These are phyloP conservation scores for Suillus subaureus DNA, from an alignment of 768 basidiomycete species.

Conservation along the genomic window DNA sequence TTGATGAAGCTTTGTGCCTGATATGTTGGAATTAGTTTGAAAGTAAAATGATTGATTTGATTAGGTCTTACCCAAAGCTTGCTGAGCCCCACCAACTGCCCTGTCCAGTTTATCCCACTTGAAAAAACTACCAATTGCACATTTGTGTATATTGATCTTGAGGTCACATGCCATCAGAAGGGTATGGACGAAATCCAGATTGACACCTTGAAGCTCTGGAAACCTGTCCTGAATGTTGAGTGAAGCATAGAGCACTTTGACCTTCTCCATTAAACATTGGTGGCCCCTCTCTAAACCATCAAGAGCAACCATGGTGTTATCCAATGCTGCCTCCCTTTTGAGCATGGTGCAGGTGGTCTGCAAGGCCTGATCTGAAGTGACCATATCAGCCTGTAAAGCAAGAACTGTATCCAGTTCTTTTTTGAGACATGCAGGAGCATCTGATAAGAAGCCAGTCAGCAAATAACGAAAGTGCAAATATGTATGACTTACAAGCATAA, in stretches of 20 bases:
- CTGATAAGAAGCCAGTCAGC: not conserved
- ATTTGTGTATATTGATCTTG: slow-evolving; percentile 30
- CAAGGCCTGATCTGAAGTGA: slow-evolving; percentile 28
- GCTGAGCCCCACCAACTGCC: slow-evolving; percentile 13
- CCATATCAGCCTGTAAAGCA: slow-evolving; percentile 31
- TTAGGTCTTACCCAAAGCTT: slow-evolving; percentile 29
- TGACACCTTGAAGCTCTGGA: slow-evolving; percentile 11
- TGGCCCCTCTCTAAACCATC: slow-evolving; percentile 18
- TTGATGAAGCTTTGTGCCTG: slow-evolving; percentile 35
- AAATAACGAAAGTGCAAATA: no score
- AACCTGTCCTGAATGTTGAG: slow-evolving; percentile 15
- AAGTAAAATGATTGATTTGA: not conserved
- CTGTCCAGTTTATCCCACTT: slow-evolving; percentile 30
- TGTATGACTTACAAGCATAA: not conserved
- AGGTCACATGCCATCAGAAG: slow-evolving; percentile 19
- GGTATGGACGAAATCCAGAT: slow-evolving; percentile 11
- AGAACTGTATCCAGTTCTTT: slow-evolving; percentile 37
- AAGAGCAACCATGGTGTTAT: slow-evolving; percentile 17
- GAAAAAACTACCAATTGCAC: slow-evolving; percentile 27
- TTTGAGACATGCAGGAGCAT: slow-evolving; percentile 31
- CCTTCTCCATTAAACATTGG: slow-evolving; percentile 2
- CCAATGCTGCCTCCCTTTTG: slow-evolving; percentile 5
- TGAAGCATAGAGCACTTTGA: slow-evolving; percentile 13
- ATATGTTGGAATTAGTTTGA: not conserved
- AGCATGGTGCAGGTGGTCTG: slow-evolving; percentile 16